Evolutionary conservation across 805 yeast species (phyloP), one percentile per base, ranked within the genome.

Genomic region (Kodamaea nitidulidarum): DNA sequence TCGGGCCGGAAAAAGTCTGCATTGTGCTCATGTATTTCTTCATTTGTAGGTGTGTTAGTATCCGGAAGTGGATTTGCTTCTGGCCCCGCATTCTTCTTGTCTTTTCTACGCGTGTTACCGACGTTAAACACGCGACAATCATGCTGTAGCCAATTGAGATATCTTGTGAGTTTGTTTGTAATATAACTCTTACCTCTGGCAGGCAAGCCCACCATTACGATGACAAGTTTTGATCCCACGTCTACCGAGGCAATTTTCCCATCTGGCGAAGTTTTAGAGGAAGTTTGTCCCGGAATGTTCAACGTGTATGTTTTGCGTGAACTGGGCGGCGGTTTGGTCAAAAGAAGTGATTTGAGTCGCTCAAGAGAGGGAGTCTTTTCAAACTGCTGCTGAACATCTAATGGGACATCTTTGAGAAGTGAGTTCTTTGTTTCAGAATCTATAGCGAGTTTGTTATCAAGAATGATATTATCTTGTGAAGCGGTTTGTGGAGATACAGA

Each of bases 181-280:
- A 91, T 80, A 58, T 90, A 93, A 1, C 95, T 84, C 60, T 91
- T 91, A 3, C 98, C 98, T 39, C 97, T 71, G 0, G 97, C 97
- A 0, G 98, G 98, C 24, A 84, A 63, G 0, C 98, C 98, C 11
- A 91, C 96, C 98, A 91, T 91, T 14, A 93, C 95, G 43, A 91
- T 87, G 11, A 91, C 95, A 38, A 91, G 71, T 55, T 88, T 84
- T 10, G 88, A 78, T 1, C 88, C 91, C 4, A 84, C 80, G 54
- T 88, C 96, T 48, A 51, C 71, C 16, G 74, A 67, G 1, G 80
- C 78, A 24, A 78, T 77, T 22, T 69, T 66, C 3, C 87, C 87
- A 56, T 86, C 91, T 0, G 95, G 93, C 0, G 88, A 78, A 2
- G 76, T 76, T 44, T 84, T 80, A 1, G 90, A 81, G 35, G 84